phyloP scores from a whole-genome alignment of 106 monocot genomes.

The Agapanthus africanus region DNA sequence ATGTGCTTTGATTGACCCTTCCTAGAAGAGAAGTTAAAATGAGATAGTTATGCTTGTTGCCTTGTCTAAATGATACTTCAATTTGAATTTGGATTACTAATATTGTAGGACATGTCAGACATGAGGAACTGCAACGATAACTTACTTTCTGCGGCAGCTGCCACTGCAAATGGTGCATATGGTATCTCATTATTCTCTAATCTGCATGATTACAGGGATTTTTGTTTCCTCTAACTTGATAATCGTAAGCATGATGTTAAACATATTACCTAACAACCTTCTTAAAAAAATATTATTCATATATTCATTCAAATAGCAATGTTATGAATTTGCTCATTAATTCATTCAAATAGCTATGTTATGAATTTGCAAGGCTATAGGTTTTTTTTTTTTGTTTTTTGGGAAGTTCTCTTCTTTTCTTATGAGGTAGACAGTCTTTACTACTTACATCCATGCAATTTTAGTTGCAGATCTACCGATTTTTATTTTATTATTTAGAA shows the following conservation, averaged over 20 bases:
- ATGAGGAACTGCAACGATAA: slow-evolving; percentile 83
- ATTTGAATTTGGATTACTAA: slow-evolving; percentile 2
- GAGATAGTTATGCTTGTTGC: no score
- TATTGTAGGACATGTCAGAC: slow-evolving; percentile 66
- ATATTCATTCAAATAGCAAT: no score
- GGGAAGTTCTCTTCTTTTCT: neutral
- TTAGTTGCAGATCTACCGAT: neutral
- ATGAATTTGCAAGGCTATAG: neutral
- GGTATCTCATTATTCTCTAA: no score
- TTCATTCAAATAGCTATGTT: neutral
- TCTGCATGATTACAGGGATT: no score
- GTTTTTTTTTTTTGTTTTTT: neutral
- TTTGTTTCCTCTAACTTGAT: no score
- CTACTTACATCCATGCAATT: neutral
- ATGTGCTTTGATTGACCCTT: no score
- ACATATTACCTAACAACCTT: no score
- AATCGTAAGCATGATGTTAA: no score
- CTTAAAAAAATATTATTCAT: no score
- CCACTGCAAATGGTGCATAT: slow-evolving; percentile 88
- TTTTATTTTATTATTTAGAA: neutral
- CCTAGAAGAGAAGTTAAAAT: no score
- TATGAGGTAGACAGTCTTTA: neutral
- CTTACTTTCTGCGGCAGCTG: slow-evolving; percentile 73
- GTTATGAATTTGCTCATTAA: no score
- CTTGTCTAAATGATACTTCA: neutral